Evolutionary conservation across 768 basidiomycete genomes (phyloP), one percentile per base, ranked within the genome.

Genomic region (Naematelia encephala): DNA sequence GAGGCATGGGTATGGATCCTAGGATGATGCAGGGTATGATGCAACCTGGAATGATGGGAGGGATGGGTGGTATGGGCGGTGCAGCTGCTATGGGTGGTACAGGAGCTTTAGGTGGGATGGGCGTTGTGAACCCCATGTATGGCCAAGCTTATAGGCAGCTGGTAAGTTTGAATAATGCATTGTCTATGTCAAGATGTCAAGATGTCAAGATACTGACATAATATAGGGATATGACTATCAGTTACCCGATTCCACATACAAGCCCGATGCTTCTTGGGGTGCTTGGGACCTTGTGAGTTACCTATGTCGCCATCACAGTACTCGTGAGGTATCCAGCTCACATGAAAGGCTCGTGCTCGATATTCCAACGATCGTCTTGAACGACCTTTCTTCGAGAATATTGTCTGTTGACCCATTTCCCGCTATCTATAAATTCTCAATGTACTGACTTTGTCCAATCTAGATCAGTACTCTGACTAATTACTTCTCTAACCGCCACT

Each of bases 221-320:
- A n/a, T n/a, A n/a, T 42, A 73, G 72, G 69, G 67, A 14, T 70
- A 73, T 47, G 67, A 70, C n/a, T 73, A 73, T 57, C 60, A 64
- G 8, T 52, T 70, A 4, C 72, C 72, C 4, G 51, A 51, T 2
- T 27, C 60, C 22, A 60, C 58, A 4, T 73, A 70, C 53, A 65
- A 63, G 26, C 69, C 72, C 3, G 66, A 70, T 19, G 54, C 69
- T 1, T 47, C 59, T 39, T 73, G 72, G 72, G 57, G 62, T 5
- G 65, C 72, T 25, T 73, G 72, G 72, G 72, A 73, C 22, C 43
- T 73, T 25, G 72, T 69, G 22, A 52, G 72, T 66, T 25, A n/a
- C 26, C 14, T 10, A 22, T 34, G 23, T 25, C 11, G 22, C 46
- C n/a, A n/a, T 49, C 27, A 42, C 21, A 27, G 19, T 4, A 26